Conservation (phyloP, 106 monocot genomes). For the Amphibolis antarctica region DNA sequence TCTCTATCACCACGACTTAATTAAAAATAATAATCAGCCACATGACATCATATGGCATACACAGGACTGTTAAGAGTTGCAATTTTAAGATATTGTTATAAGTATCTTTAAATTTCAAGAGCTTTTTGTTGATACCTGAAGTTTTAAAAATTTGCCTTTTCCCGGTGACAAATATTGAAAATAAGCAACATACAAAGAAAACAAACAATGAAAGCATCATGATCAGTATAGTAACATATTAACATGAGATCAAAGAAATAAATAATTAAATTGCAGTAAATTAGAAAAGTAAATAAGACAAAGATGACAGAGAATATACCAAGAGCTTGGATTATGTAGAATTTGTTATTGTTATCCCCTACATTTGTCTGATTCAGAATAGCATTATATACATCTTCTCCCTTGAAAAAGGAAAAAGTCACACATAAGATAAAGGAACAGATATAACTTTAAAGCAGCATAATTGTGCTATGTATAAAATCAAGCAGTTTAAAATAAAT, state of each 20-base stretch:
- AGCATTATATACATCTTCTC: conserved; percentile 72
- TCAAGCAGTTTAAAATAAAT: background rate
- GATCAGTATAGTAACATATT: too few relatives aligned
- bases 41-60: too few relatives aligned
- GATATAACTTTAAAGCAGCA: background rate
- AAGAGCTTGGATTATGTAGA: conserved; percentile 81
- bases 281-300: background rate
- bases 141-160: too few relatives aligned
- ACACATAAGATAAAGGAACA: conserved; percentile 6
- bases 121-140: too few relatives aligned
- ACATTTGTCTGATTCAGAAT: conserved; percentile 86
- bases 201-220: too few relatives aligned
- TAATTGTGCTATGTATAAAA: background rate
- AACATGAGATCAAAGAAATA: background rate
- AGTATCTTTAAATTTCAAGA: too few relatives aligned
- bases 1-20: too few relatives aligned
- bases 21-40: too few relatives aligned
- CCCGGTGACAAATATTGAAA: too few relatives aligned
- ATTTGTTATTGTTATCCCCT: conserved; percentile 85
- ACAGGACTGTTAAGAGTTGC: too few relatives aligned
- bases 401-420: conserved; percentile 20
- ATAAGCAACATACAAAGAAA: too few relatives aligned
- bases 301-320: conserved; percentile 31
- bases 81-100: too few relatives aligned
- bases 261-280: background rate